Evolutionary conservation across 805 yeast species (phyloP).

Genomic region (Pichia thaimueangensis): DNA sequence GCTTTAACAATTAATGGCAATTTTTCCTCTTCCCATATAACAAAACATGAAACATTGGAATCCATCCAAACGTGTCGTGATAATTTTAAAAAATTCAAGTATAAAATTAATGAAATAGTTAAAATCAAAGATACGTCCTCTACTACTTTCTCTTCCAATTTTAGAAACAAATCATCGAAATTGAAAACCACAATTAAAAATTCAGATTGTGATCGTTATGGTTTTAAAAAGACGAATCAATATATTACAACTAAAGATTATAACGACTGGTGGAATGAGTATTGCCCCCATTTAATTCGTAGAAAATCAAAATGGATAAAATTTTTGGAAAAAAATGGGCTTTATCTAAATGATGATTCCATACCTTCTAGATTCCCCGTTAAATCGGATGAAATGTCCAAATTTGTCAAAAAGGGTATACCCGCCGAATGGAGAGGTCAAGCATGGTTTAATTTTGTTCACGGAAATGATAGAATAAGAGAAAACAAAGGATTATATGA

Average conservation of each 20-base stretch:
- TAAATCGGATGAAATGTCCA: conserved; percentile 66
- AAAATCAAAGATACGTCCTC: not conserved
- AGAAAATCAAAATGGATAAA: conserved; percentile 74
- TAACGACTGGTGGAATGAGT: conserved; percentile 69
- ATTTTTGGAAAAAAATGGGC: conserved; percentile 62
- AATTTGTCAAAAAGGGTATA: conserved; percentile 83
- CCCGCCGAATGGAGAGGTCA: conserved; percentile 97
- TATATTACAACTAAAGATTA: conserved; percentile 51
- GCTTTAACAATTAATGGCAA: not conserved
- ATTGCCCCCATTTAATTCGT: conserved; percentile 54
- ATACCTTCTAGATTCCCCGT: conserved; percentile 68
- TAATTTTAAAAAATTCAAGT: conserved; percentile 1
- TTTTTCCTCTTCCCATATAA: not conserved
- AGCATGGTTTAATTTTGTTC: conserved; percentile 95
- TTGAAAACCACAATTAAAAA: conserved; percentile 14
- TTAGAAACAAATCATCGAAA: conserved; percentile 1
- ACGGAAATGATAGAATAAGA: conserved; percentile 57
- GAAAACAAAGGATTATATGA: conserved; percentile 72
- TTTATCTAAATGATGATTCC: conserved; percentile 38
- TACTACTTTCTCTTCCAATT: conserved; percentile 2
- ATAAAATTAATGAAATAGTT: conserved; percentile 1
- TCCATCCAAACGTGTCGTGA: not conserved
- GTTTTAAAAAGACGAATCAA: conserved; percentile 65
- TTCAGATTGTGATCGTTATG: conserved; percentile 66
- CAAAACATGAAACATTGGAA: conserved; percentile 2